A percentile compares a stretch with the other conserved stretches of the same genome.
Evolutionary conservation across 257 asterid species (phyloP).

Genomic region (Solanum chmielewskii): DNA sequence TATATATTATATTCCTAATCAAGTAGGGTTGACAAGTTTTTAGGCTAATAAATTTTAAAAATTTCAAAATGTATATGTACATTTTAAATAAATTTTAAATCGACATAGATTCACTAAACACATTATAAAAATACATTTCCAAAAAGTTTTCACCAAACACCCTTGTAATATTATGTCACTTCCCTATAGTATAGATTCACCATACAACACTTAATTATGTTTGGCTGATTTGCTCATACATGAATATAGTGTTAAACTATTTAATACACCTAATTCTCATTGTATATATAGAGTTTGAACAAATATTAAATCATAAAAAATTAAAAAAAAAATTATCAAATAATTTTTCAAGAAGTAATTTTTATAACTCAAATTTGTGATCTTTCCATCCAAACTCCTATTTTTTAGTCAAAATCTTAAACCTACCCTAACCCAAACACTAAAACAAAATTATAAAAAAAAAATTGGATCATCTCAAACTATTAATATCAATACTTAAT

Average conservation of each 20-base stretch:
- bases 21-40: neutral
- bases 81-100: neutral
- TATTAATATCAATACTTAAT: neutral
- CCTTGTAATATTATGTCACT: neutral
- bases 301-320: too few relatives aligned
- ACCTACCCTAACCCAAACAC: neutral
- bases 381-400: neutral
- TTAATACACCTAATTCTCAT: neutral
- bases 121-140: neutral
- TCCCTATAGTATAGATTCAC: neutral
- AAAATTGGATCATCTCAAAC: neutral
- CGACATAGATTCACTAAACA: neutral
- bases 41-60: neutral
- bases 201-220: neutral
- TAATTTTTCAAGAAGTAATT: too few relatives aligned
- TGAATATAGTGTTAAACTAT: too few relatives aligned
- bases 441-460: too few relatives aligned
- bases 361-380: neutral
- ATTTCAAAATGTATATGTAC: fast-evolving
- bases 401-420: neutral
- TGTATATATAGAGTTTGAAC: too few relatives aligned
- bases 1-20: neutral
- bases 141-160: neutral
- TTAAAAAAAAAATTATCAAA: too few relatives aligned
- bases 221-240: neutral